Evolutionary conservation across 2,329 filamentous ascomycete species (phyloP).

Genomic region (Daldinia eschscholtzii): DNA sequence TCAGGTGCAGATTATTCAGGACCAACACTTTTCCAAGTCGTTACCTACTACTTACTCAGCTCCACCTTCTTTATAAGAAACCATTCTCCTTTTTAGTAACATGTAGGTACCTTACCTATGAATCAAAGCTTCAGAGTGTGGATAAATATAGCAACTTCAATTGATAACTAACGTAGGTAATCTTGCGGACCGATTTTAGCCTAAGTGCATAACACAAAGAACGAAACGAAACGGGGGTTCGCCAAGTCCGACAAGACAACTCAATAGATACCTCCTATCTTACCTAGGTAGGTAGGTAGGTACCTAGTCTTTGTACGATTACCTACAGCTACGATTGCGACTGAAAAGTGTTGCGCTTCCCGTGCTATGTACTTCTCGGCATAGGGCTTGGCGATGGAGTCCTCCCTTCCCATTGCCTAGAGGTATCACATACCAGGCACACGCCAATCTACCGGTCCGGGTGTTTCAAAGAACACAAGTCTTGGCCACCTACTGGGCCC

Average conservation of each 20-base stretch:
- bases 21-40: too few relatives aligned
- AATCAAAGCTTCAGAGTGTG: background rate
- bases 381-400: conserved; percentile 3
- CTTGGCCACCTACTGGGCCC: background rate
- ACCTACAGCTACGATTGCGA: background rate
- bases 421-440: background rate
- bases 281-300: too few relatives aligned
- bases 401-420: background rate
- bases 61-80: background rate
- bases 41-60: background rate
- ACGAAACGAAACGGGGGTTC: background rate
- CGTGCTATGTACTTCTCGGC: background rate
- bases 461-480: conserved; percentile 1
- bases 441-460: background rate
- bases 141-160: conserved; percentile 2
- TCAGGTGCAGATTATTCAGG: too few relatives aligned
- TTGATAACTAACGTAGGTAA: background rate
- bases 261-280: background rate
- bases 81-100: background rate
- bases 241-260: conserved; percentile 3
- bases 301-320: background rate
- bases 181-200: background rate
- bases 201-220: background rate
- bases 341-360: background rate
- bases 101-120: background rate